phyloP scores from a whole-genome alignment of 768 basidiomycete genomes.

The Pisolithus microcarpus region DNA sequence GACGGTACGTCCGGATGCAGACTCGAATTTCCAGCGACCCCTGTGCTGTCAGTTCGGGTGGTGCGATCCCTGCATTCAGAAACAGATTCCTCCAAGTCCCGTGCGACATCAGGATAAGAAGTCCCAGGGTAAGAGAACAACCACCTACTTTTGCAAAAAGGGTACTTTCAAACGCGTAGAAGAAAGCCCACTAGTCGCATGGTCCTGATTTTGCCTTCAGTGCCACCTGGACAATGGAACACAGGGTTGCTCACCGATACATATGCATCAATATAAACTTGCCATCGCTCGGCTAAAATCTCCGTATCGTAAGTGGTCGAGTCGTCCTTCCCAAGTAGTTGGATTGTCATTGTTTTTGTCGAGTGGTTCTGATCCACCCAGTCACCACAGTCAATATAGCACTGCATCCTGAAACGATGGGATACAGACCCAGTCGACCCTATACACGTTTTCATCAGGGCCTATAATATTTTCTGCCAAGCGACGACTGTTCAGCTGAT shows the following conservation, averaged over 20 bases:
- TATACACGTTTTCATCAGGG: constrained; percentile 72
- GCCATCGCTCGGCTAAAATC: constrained; percentile 71
- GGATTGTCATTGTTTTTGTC: constrained; percentile 60
- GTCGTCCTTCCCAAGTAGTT: constrained; percentile 76
- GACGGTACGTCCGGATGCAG: constrained; percentile 72
- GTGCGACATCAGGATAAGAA: neutral
- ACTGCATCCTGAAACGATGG: neutral
- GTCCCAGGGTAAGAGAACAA: neutral
- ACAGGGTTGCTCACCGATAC: constrained; percentile 43
- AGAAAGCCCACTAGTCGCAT: constrained; percentile 49
- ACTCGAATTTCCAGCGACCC: constrained; percentile 77
- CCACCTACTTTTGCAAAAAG: constrained; percentile 57
- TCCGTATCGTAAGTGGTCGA: constrained; percentile 70
- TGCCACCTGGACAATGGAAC: neutral
- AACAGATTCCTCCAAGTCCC: constrained; percentile 17
- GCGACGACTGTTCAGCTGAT: constrained; percentile 59
- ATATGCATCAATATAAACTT: constrained; percentile 70
- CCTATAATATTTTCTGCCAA: constrained; percentile 65
- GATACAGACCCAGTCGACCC: constrained; percentile 67
- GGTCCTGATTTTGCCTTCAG: constrained; percentile 34
- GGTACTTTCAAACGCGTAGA: constrained; percentile 43
- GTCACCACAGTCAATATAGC: neutral
- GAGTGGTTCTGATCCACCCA: constrained; percentile 46
- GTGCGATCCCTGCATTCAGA: constrained; percentile 14
- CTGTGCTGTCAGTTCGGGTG: constrained; percentile 41